Percentiles rank a stretch among this genome's conserved stretches.
Conservation (phyloP, 805 yeast genomes). For the Kodamaea laetipori region DNA sequence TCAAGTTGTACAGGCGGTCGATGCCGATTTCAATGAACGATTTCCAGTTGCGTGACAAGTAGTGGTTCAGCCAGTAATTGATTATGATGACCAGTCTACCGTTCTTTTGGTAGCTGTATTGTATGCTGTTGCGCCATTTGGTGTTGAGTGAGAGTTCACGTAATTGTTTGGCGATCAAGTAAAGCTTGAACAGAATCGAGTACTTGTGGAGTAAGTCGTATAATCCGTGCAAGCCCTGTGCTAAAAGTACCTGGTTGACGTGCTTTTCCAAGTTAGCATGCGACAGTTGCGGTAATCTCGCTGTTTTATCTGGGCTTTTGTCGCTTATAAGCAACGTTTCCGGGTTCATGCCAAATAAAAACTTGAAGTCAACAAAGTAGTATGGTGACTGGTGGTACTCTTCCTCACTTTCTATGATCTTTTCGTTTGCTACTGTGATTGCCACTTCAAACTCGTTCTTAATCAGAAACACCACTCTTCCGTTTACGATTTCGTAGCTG, state of each 20-base stretch:
- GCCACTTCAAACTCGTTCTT: slow-evolving; percentile 60
- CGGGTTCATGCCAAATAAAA: slow-evolving; percentile 54
- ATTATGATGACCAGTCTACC: slow-evolving; percentile 51
- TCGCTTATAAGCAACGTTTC: slow-evolving; percentile 37
- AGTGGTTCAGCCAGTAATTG: slow-evolving; percentile 60
- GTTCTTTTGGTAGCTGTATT: slow-evolving; percentile 54
- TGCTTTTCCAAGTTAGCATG: slow-evolving; percentile 51
- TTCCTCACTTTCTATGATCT: slow-evolving; percentile 52
- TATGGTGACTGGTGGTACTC: slow-evolving; percentile 58
- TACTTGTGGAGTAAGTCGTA: slow-evolving; percentile 59
- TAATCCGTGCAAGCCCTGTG: slow-evolving; percentile 51
- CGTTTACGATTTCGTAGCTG: slow-evolving; percentile 68
- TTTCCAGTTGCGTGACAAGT: slow-evolving; percentile 46
- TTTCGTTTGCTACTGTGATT: slow-evolving; percentile 69
- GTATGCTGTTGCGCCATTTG: slow-evolving; percentile 62
- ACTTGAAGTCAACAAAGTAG: slow-evolving; percentile 74
- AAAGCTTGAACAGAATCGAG: slow-evolving; percentile 64
- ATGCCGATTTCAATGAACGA: slow-evolving; percentile 65
- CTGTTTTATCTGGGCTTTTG: slow-evolving; percentile 4
- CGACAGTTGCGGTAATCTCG: slow-evolving; percentile 31
- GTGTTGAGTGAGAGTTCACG: slow-evolving; percentile 44
- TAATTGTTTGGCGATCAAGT: slow-evolving; percentile 60
- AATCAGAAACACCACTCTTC: slow-evolving; percentile 68
- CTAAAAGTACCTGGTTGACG: slow-evolving; percentile 54
- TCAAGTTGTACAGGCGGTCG: slow-evolving; percentile 47